A percentile compares a stretch with the other conserved stretches of the same genome.
Evolutionary conservation across 2,329 filamentous ascomycete species (phyloP).

Genomic region (Penicillium glabrum): DNA sequence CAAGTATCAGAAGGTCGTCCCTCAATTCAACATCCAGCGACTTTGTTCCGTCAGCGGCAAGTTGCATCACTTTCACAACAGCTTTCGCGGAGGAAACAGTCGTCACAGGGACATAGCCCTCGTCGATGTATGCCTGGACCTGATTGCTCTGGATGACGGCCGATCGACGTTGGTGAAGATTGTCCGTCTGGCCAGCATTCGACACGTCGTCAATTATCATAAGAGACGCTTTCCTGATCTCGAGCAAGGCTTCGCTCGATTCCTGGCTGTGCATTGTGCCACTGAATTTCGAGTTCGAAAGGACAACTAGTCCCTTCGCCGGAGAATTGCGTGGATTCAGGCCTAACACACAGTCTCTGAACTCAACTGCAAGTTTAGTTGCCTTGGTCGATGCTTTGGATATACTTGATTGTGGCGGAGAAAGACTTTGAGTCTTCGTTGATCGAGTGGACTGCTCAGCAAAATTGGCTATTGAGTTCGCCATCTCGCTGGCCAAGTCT

Average conservation of each 20-base stretch:
- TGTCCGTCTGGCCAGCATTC: conserved; percentile 43
- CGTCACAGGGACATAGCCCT: conserved; percentile 82
- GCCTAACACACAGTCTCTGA: conserved; percentile 79
- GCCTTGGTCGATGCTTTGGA: conserved; percentile 50
- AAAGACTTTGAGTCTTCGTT: conserved; percentile 7
- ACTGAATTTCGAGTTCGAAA: conserved; percentile 75
- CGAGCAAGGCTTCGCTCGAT: conserved; percentile 62
- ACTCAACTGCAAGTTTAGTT: conserved; percentile 56
- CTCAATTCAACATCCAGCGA: conserved; percentile 76
- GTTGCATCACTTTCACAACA: conserved; percentile 59
- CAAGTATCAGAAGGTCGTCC: conserved; percentile 83
- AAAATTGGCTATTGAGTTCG: conserved; percentile 75
- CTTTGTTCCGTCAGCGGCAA: conserved; percentile 59
- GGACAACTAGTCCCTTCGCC: conserved; percentile 75
- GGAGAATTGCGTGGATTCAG: conserved; percentile 74
- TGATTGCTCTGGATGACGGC: conserved; percentile 42
- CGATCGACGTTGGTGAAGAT: conserved; percentile 28
- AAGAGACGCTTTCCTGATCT: conserved; percentile 77
- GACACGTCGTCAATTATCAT: conserved; percentile 76
- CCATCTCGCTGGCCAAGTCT: conserved; percentile 72
- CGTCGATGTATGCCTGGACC: conserved; percentile 52
- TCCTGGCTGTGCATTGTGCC: conserved; percentile 66
- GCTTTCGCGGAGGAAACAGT: conserved; percentile 80
- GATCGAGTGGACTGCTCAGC: conserved; percentile 49
- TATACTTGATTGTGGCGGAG: conserved; percentile 15